Evolutionary conservation across 129 eudicot genomes (phyloP).

Genomic region (Pulicaria dysenterica): DNA sequence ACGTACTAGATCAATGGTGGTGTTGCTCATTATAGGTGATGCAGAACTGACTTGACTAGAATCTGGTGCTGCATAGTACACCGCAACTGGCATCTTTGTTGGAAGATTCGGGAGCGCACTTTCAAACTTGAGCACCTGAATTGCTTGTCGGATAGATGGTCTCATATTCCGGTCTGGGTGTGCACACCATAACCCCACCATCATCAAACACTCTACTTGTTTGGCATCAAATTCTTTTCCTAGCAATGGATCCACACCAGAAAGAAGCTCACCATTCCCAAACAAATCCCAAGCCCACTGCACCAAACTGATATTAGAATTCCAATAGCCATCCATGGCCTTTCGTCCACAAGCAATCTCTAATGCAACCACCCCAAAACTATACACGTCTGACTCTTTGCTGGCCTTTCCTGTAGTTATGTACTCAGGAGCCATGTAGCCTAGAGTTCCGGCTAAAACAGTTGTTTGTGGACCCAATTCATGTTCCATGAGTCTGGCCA

Average conservation of each 20-base stretch:
- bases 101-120: slow-evolving; percentile 43
- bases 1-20: slow-evolving; percentile 32
- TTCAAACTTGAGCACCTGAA: slow-evolving; percentile 59
- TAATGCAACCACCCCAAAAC: slow-evolving; percentile 59
- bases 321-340: background rate
- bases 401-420: slow-evolving; percentile 47
- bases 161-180: slow-evolving; percentile 47
- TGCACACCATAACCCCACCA: slow-evolving; percentile 59
- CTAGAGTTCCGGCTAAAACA: slow-evolving; percentile 56
- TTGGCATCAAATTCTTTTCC: slow-evolving; percentile 17
- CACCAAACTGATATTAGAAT: slow-evolving; percentile 30
- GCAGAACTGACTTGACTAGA: slow-evolving; percentile 14
- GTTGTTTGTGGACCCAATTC: slow-evolving; percentile 48
- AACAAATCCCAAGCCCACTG: slow-evolving; percentile 45
- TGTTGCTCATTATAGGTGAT: slow-evolving; percentile 19
- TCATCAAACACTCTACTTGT: slow-evolving; percentile 48
- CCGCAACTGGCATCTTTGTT: slow-evolving; percentile 32
- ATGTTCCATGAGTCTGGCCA: slow-evolving; percentile 54
- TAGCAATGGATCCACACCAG: slow-evolving; percentile 35
- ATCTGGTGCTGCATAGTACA: slow-evolving; percentile 26
- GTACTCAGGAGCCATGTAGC: slow-evolving; percentile 62
- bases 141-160: slow-evolving; percentile 55
- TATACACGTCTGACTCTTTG: slow-evolving; percentile 54
- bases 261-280: slow-evolving; percentile 35
- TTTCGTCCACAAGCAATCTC: slow-evolving; percentile 48